Evolutionary conservation across 495 filamentous ascomycete genomes (phyloP), one percentile per base, ranked within the genome.

Genomic region (Tuber umbilicatum): DNA sequence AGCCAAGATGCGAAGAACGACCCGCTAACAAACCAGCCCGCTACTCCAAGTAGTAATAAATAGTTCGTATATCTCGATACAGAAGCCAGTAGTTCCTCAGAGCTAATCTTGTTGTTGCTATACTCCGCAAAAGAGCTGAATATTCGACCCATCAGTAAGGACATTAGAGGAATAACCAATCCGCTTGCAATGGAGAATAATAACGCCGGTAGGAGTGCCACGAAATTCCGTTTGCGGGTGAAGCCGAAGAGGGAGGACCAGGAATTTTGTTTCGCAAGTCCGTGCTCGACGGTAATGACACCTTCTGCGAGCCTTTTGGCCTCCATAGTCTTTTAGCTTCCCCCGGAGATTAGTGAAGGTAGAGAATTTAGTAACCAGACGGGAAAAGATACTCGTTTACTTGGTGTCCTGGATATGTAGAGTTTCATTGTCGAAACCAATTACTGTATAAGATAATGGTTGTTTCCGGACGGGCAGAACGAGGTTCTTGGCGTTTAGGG

Each of bases 61-160:
- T 85, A 85, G 7, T 89, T 74, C 70, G 87, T 89, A 83, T 89
- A 90, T 27, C 78, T 85, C 2, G 87, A 86, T 10, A 92, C 85
- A 37, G 89, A 83, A 9, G 83, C 77, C 7, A 90, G 84, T 9
- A 94, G 84, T 1, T 86, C 86, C 21, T 84, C 70, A 0, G 84
- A 81, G 7, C 78, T 80, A 37, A 91, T 84, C 5, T 83, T 75
- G 9, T 88, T 89, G 27, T 86, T 85, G 1, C 91, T 92, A 77
- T 88, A 95, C 3, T 85, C 82, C 2, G 91, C 86, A 71, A 96
- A 90, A 7, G 86, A 83, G 23, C 91, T 86, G 77, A 99, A 97
- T 60, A 94, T 86, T 67, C 87, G 85, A 23, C 95, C 94, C 17
- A 94, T 86, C 2, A 97, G 82, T 6, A 94, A 85, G 4, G 94